A percentile compares a stretch with the other conserved stretches of the same genome.
phyloP scores from a whole-genome alignment of 2,329 filamentous ascomycete genomes.

The Elsinoe australis region DNA sequence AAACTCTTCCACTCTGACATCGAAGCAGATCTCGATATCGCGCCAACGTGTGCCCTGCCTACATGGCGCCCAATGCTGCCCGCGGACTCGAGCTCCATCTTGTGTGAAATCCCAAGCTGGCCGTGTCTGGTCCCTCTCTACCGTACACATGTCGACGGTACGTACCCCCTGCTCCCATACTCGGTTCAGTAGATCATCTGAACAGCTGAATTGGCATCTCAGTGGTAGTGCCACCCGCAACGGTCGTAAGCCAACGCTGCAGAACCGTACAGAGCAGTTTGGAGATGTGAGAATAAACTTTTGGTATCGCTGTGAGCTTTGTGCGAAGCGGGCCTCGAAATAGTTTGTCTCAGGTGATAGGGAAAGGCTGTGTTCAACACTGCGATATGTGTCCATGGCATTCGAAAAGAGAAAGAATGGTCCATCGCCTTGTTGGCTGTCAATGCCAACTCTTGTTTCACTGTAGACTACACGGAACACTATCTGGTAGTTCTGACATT shows the following conservation, averaged over 20 bases:
- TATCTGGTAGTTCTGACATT: not conserved
- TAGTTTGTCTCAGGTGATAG: not conserved
- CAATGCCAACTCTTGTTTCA: not conserved
- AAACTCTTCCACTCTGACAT: not conserved
- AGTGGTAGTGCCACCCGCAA: not conserved
- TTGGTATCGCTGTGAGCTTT: not conserved
- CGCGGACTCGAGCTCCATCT: not conserved
- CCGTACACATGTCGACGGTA: constrained; percentile 1
- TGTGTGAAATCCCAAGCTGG: constrained; percentile 1
- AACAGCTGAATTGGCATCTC: not conserved
- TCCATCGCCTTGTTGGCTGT: not conserved
- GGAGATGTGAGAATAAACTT: not conserved
- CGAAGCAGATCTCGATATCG: not conserved
- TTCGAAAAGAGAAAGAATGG: constrained; percentile 9
- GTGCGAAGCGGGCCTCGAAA: constrained; percentile 1
- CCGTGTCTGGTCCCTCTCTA: not conserved
- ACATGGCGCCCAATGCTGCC: constrained; percentile 1
- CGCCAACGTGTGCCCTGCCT: constrained; percentile 3
- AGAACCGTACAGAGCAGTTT: not conserved
- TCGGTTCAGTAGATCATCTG: not conserved
- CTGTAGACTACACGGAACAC: not conserved
- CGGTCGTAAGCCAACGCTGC: not conserved
- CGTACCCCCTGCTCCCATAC: not conserved
- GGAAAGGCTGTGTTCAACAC: not conserved
- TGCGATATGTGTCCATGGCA: constrained; percentile 4